These are phyloP conservation scores for Pseudogymnoascus sp. DNA, from an alignment of 2,329 filamentous ascomycete genomes.

Conservation along the genomic window DNA sequence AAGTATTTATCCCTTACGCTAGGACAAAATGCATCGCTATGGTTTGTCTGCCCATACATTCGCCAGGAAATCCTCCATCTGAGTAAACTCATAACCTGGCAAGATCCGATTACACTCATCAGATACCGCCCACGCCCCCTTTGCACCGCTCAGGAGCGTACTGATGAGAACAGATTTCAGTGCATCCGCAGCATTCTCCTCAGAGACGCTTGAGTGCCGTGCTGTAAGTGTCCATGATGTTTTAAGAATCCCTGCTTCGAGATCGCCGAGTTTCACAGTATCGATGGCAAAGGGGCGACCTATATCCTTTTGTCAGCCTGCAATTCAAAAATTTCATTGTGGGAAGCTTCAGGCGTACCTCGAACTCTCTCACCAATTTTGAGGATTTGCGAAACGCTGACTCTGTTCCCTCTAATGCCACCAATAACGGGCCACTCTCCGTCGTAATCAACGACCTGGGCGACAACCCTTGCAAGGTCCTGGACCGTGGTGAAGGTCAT, in stretches of 20 bases:
- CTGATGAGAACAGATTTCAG: conserved; percentile 34
- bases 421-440: conserved; percentile 29
- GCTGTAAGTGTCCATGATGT: conserved; percentile 35
- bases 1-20: not conserved
- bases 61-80: conserved; percentile 36
- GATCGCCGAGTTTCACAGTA: conserved; percentile 39
- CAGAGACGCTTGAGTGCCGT: conserved; percentile 25
- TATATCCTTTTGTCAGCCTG: conserved; percentile 18
- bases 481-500: conserved; percentile 39
- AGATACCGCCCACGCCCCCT: conserved; percentile 38
- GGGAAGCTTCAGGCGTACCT: conserved; percentile 26
- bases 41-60: conserved; percentile 27
- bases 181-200: conserved; percentile 30
- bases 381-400: conserved; percentile 27
- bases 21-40: conserved; percentile 14
- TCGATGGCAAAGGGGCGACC: conserved; percentile 36
- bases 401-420: conserved; percentile 26
- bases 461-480: conserved; percentile 36
- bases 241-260: conserved; percentile 36
- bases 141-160: conserved; percentile 34
- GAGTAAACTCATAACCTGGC: conserved; percentile 36
- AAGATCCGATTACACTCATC: conserved; percentile 39
- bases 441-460: conserved; percentile 26
- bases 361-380: conserved; percentile 35
- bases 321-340: conserved; percentile 9